phyloP scores from a whole-genome alignment of 2,329 filamentous ascomycete species.

The Ambrosiella beaveri region DNA sequence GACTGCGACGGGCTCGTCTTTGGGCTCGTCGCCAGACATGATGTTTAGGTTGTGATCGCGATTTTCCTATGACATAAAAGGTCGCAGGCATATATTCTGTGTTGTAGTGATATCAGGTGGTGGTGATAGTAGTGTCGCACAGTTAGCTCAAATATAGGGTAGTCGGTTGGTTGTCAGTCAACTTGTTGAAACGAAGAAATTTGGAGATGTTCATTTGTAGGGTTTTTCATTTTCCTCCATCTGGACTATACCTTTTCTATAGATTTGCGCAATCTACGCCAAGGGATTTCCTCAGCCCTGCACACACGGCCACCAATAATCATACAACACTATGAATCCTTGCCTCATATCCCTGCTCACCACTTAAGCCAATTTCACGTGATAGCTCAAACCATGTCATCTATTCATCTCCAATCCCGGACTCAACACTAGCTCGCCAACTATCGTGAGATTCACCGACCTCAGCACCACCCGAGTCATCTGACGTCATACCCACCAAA shows the following conservation, averaged over 20 bases:
- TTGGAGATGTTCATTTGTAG: too few relatives aligned
- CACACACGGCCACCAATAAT: constrained; percentile 3
- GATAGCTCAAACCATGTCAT: neutral
- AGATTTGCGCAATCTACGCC: neutral
- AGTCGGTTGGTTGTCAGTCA: too few relatives aligned
- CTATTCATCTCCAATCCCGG: neutral
- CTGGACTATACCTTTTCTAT: neutral
- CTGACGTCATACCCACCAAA: neutral
- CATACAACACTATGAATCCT: neutral
- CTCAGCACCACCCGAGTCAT: neutral
- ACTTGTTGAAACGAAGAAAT: too few relatives aligned
- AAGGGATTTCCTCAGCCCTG: constrained; percentile 1
- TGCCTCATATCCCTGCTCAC: neutral
- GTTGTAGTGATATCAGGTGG: too few relatives aligned
- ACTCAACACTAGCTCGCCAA: neutral
- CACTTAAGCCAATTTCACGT: neutral
- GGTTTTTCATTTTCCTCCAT: neutral
- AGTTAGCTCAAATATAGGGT: too few relatives aligned
- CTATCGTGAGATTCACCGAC: neutral
- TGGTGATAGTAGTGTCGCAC: too few relatives aligned
- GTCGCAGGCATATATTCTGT: too few relatives aligned
- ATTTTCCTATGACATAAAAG: too few relatives aligned
- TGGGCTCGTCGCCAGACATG: neutral
- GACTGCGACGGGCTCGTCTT: neutral
- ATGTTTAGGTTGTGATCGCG: neutral